phyloP scores from a whole-genome alignment of 306 rosid genomes.

The Vigna radiata region DNA sequence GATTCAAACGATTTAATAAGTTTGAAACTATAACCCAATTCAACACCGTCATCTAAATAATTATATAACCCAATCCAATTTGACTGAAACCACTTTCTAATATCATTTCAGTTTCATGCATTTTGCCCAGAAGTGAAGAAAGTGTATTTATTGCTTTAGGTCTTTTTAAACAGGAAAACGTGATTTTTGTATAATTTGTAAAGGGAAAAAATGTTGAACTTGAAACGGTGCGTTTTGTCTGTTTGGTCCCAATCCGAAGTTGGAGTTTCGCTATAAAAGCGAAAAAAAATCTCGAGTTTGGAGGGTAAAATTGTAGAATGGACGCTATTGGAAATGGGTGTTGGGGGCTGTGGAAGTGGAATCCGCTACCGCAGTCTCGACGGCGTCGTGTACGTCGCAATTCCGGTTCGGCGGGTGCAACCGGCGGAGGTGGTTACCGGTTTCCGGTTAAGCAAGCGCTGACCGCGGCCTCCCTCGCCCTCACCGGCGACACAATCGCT shows the following conservation, averaged over 20 bases:
- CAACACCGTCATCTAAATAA: too few species aligned
- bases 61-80: too few species aligned
- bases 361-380: constrained; percentile 41
- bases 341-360: constrained; percentile 75
- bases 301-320: constrained; percentile 47
- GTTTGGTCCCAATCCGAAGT: background rate
- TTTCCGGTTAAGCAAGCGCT: constrained; percentile 83
- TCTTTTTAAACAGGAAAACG: background rate
- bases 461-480: constrained; percentile 70
- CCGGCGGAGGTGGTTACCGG: constrained; percentile 56
- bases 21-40: too few species aligned
- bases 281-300: background rate
- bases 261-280: constrained; percentile 6
- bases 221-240: constrained; percentile 49
- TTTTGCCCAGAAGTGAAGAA: too few species aligned
- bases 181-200: background rate
- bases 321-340: constrained; percentile 67
- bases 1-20: too few species aligned
- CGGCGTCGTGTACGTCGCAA: constrained; percentile 53
- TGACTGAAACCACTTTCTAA: too few species aligned
- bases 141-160: too few species aligned
- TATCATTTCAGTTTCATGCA: too few species aligned
- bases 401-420: constrained; percentile 58
- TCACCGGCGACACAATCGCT: constrained; percentile 62
- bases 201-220: background rate